Conservation (phyloP, 441 rosid genomes). For the Gossypium davidsonii region DNA sequence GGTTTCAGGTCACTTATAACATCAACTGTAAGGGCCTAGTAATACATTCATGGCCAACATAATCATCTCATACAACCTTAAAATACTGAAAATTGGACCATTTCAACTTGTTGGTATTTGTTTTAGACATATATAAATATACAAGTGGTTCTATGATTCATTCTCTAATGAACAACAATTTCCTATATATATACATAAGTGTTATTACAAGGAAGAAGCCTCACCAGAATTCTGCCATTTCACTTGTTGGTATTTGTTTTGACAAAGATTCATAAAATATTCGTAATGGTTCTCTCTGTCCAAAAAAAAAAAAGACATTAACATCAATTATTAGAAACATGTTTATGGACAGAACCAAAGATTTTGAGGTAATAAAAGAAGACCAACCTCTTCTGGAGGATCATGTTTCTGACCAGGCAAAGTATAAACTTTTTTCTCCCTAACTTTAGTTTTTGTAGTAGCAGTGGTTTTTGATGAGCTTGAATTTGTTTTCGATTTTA, state of each 20-base stretch:
- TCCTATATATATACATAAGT: neutral
- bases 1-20: neutral
- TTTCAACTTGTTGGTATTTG: slow-evolving; percentile 76
- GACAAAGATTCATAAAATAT: slow-evolving; percentile 86
- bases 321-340: slow-evolving; percentile 1
- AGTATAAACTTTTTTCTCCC: slow-evolving; percentile 78
- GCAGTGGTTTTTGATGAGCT: slow-evolving; percentile 46
- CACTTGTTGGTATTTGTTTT: slow-evolving; percentile 73
- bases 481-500: slow-evolving; percentile 34
- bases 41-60: no score
- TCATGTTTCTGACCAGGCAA: slow-evolving; percentile 78
- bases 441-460: slow-evolving; percentile 40
- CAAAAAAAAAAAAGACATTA: slow-evolving; percentile 16
- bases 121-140: slow-evolving; percentile 9
- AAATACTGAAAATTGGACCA: slow-evolving; percentile 63
- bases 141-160: no score
- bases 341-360: slow-evolving; percentile 9
- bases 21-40: neutral
- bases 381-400: slow-evolving; percentile 81
- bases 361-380: neutral
- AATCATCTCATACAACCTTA: slow-evolving; percentile 31
- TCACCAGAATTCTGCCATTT: slow-evolving; percentile 97
- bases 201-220: slow-evolving; percentile 7
- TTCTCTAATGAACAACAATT: no score
- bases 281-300: slow-evolving; percentile 87